Evolutionary conservation across 148 eudicot genomes (phyloP).

Genomic region (Nepenthes mirabilis): DNA sequence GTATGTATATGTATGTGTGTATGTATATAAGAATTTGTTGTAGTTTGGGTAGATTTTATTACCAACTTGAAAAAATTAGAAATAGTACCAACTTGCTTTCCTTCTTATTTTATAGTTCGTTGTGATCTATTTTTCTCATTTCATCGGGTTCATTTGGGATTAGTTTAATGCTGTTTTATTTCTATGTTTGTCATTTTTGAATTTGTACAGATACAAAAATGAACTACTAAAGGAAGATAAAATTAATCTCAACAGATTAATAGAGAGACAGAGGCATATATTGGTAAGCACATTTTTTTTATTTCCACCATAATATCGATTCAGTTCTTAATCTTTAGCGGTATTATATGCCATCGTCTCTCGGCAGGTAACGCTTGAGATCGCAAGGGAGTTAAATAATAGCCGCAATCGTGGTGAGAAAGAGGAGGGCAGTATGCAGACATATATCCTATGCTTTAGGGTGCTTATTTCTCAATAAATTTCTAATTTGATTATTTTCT

Average conservation of each 20-base stretch:
- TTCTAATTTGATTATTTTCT: too few species aligned
- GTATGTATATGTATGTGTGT: too few species aligned
- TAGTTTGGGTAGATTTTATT: too few species aligned
- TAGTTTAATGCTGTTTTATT: neutral
- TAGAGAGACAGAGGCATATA: slow-evolving; percentile 56
- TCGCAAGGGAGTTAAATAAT: slow-evolving; percentile 54
- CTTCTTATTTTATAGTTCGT: too few species aligned
- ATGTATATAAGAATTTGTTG: too few species aligned
- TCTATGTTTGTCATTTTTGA: neutral
- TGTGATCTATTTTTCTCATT: neutral
- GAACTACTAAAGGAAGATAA: slow-evolving; percentile 75
- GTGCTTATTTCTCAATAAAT: too few species aligned
- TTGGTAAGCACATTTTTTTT: slow-evolving; percentile 29
- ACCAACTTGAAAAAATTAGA: too few species aligned
- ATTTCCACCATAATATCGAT: neutral
- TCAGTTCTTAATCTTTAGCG: neutral
- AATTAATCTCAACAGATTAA: slow-evolving; percentile 33
- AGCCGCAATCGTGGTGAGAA: slow-evolving; percentile 86
- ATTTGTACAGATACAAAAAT: slow-evolving; percentile 56
- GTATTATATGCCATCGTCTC: neutral
- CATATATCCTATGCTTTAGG: slow-evolving; percentile 52
- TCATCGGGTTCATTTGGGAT: slow-evolving; percentile 1
- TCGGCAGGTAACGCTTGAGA: slow-evolving; percentile 79
- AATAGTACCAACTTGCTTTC: too few species aligned
- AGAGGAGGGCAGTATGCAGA: slow-evolving; percentile 52